Evolutionary conservation across 192 early-diverging fungal genomes (phyloP).

Genomic region (Geranomyces variabilis): DNA sequence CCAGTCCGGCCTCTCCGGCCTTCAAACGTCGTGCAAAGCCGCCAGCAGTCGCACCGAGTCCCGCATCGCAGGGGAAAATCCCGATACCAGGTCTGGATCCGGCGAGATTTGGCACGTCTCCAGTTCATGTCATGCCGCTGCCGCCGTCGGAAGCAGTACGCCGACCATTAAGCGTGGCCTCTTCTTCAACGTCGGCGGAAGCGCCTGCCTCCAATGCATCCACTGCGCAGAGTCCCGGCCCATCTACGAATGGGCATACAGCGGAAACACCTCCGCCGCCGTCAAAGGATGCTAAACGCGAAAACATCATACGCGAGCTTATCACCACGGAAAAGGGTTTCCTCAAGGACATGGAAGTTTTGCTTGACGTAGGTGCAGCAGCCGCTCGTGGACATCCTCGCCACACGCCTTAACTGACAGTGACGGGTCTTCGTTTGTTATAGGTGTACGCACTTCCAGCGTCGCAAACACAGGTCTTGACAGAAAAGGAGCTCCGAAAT

Average conservation of each 20-base stretch:
- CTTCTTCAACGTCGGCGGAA: not conserved
- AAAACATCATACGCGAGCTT: constrained; percentile 75
- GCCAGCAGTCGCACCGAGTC: constrained; percentile 22
- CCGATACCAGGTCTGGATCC: not conserved
- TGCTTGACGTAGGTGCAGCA: constrained; percentile 65
- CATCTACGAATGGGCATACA: not conserved
- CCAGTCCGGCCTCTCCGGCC: constrained; percentile 17
- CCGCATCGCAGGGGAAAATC: not conserved
- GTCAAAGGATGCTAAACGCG: constrained; percentile 55
- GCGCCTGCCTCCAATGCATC: not conserved
- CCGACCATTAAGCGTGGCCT: too few species aligned
- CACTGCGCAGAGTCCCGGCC: not conserved
- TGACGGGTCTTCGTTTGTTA: not conserved
- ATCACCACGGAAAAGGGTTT: constrained; percentile 76
- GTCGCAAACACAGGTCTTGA: constrained; percentile 46
- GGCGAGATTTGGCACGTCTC: not conserved
- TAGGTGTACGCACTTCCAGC: constrained; percentile 63
- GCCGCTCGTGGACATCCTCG: not conserved
- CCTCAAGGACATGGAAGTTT: constrained; percentile 72
- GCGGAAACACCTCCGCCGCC: not conserved
- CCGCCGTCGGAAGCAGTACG: not conserved
- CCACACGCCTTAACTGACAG: not conserved
- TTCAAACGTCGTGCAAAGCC: constrained; percentile 32
- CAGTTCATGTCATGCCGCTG: not conserved
- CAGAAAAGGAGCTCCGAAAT: constrained; percentile 64